These are phyloP conservation scores for Excoecaria cochinchinensis DNA, from an alignment of 345 rosid species.

Conservation along the genomic window DNA sequence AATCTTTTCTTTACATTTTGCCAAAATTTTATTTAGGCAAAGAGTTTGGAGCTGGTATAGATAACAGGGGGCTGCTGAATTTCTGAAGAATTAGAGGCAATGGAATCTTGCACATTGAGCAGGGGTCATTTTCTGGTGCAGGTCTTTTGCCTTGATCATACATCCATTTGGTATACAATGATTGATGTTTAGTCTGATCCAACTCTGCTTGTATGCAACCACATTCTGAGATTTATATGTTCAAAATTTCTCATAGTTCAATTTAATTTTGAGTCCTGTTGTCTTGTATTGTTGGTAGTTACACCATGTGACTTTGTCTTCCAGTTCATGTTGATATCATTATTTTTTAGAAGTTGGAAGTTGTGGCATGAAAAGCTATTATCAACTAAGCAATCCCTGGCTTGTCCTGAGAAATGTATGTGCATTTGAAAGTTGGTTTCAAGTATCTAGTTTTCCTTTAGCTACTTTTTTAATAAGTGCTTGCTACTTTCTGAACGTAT, in stretches of 20 bases:
- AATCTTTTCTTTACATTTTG: neutral
- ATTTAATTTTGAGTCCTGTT: conserved; percentile 1
- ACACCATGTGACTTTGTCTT: conserved; percentile 15
- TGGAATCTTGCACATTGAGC: conserved; percentile 11
- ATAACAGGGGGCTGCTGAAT: conserved; percentile 19
- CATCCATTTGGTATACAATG: conserved; percentile 23
- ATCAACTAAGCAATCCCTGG: neutral
- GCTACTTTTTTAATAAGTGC: too few species aligned
- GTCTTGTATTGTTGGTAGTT: conserved; percentile 17
- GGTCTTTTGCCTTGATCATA: conserved; percentile 20
- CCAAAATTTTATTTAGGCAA: conserved; percentile 14
- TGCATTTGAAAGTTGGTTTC: too few species aligned
- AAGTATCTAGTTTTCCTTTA: too few species aligned
- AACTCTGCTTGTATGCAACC: conserved; percentile 31
- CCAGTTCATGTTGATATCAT: conserved; percentile 15
- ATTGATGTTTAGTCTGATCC: conserved; percentile 24
- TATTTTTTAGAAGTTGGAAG: conserved; percentile 17
- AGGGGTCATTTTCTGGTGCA: conserved; percentile 14
- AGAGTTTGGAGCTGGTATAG: conserved; percentile 28
- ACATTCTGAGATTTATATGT: conserved; percentile 15
- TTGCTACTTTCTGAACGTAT: too few species aligned
- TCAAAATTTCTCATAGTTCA: conserved; percentile 14
- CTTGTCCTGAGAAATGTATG: neutral
- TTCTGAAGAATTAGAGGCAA: conserved; percentile 20
- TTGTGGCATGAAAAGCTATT: neutral